Evolutionary conservation across 2,329 filamentous ascomycete species (phyloP), one percentile per base, ranked within the genome.

Genomic region (Macrophomina phaseolina): DNA sequence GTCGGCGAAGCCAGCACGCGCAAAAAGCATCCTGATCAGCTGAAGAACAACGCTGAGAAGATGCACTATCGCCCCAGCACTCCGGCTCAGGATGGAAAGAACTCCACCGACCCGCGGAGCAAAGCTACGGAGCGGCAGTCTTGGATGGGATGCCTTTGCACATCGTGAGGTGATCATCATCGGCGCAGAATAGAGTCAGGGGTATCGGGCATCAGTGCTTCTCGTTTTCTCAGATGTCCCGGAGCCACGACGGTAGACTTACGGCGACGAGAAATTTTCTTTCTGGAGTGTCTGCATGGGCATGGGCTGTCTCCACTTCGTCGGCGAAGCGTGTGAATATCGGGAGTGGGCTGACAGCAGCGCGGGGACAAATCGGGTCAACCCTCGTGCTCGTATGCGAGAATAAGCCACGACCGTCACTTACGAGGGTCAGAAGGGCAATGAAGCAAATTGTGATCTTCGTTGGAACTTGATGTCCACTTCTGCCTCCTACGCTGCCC

Each of bases 141-240:
- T 18, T 62, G 58, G 58, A 51, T 28, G 46, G 45, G 45, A 1
- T 62, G 58, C 18, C 49, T 62, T 32, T 62, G 58, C 58, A 28
- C 11, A 23, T 49, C n/a, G n/a, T 62, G 58, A 49, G 34, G 45
- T 51, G 38, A 62, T 4, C 38, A 28, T 18, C 5, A 60, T 32
- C 55, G 38, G 18, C 49, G 12, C 2, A 34, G 18, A 16, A 16
- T 3, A 8, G 14, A 5, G 14, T 34, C 16, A 16, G 16, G 4
- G 7, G 12, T 18, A 32, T 32, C 1, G 5, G 12, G n/a, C 9
- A n/a, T 38, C 34, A 38, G 36, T n/a, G 53, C 7, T 12, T 42
- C 40, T 60, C 55, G 42, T 46, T 7, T 34, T 14, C 28, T 36
- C 40, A 61, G 42, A 36, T 28, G 18, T 11, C 36, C 9, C 38